Evolutionary conservation across 805 yeast genomes (phyloP).

Genomic region (Candida arabinofermentans): DNA sequence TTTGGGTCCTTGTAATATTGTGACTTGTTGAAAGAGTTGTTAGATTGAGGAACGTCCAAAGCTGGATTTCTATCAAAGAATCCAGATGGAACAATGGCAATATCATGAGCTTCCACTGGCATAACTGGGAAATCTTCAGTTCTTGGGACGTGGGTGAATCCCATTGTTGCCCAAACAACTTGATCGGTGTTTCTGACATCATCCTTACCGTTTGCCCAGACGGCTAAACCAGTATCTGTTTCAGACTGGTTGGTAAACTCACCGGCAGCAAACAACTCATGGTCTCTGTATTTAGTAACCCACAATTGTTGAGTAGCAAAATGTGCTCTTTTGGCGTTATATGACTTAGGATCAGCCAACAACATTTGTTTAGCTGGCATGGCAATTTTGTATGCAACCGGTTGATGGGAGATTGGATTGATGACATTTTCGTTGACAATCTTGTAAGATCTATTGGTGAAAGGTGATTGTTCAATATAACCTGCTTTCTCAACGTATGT

Average conservation of each 20-base stretch:
- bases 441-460: constrained; percentile 70
- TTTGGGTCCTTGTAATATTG: constrained; percentile 29
- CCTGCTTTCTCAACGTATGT: constrained; percentile 67
- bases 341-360: constrained; percentile 59
- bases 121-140: constrained; percentile 87
- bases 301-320: constrained; percentile 77
- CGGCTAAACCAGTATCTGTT: constrained; percentile 65
- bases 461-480: constrained; percentile 67
- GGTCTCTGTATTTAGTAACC: constrained; percentile 76
- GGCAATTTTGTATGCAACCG: constrained; percentile 71
- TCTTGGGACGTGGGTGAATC: constrained; percentile 78
- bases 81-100: constrained; percentile 64
- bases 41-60: constrained; percentile 70
- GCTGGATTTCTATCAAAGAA: constrained; percentile 80
- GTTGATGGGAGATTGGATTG: constrained; percentile 64
- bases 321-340: constrained; percentile 67
- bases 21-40: constrained; percentile 64
- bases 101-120: constrained; percentile 78
- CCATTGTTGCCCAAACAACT: constrained; percentile 81
- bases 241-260: constrained; percentile 82
- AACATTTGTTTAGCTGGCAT: constrained; percentile 79
- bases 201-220: constrained; percentile 67
- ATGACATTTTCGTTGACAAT: constrained; percentile 69
- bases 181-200: constrained; percentile 68
- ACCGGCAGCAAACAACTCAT: constrained; percentile 75